A percentile compares a stretch with the other conserved stretches of the same genome.
phyloP scores from a whole-genome alignment of 1,139 yeast species.

The Yamadazyma taylorii region DNA sequence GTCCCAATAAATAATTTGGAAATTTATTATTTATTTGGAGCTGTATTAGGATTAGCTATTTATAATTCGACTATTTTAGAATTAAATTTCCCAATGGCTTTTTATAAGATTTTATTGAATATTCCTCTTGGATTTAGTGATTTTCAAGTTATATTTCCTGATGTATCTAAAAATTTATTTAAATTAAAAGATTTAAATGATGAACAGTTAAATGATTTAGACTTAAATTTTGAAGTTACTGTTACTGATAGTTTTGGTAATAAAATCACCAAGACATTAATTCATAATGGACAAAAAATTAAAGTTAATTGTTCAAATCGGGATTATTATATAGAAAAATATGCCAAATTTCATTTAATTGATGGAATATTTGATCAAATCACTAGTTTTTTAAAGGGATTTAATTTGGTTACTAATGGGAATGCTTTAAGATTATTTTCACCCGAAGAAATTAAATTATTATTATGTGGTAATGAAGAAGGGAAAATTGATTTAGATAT shows the following conservation, averaged over 20 bases:
- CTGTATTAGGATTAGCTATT: conserved; percentile 83
- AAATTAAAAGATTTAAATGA: conserved; percentile 47
- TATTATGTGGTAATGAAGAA: conserved; percentile 75
- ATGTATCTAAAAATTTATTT: conserved; percentile 56
- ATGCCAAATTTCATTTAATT: conserved; percentile 60
- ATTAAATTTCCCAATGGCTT: conserved; percentile 68
- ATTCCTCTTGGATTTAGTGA: conserved; percentile 60
- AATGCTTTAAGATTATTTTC: conserved; percentile 76
- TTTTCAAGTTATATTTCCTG: conserved; percentile 66
- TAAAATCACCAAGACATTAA: conserved; percentile 45
- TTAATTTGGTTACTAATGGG: conserved; percentile 74
- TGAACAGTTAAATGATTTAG: conserved; percentile 30
- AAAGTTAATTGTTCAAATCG: conserved; percentile 59
- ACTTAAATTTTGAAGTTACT: conserved; percentile 39
- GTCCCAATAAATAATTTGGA: conserved; percentile 48
- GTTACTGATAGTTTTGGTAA: conserved; percentile 42
- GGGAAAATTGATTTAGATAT: conserved; percentile 66
- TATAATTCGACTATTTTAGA: conserved; percentile 88
- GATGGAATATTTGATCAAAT: conserved; percentile 56
- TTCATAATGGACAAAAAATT: conserved; percentile 54
- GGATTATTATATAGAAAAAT: conserved; percentile 57
- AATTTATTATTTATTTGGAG: conserved; percentile 76
- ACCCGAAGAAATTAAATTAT: conserved; percentile 75
- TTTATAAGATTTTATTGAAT: conserved; percentile 72
- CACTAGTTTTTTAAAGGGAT: conserved; percentile 65